These are phyloP conservation scores for Filosporella fistucella DNA, from an alignment of 495 filamentous ascomycete species.

Conservation along the genomic window DNA sequence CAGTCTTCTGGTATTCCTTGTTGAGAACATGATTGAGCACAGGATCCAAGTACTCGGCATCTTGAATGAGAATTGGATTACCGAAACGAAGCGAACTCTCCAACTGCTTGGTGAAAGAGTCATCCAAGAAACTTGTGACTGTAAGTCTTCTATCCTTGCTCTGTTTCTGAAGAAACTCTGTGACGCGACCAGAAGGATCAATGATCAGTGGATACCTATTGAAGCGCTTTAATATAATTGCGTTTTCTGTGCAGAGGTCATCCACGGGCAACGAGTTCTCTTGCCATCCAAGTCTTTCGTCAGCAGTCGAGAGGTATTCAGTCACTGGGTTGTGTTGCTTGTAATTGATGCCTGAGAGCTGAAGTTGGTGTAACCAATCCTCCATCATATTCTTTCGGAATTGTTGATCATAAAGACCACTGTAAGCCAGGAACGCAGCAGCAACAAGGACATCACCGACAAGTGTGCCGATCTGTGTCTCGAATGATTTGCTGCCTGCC, in stretches of 20 bases:
- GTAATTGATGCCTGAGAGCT: slow-evolving; percentile 83
- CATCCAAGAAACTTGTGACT: slow-evolving; percentile 96
- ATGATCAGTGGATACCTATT: slow-evolving; percentile 98
- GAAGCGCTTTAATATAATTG: slow-evolving; percentile 94
- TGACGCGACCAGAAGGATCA: slow-evolving; percentile 90
- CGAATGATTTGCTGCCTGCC: slow-evolving; percentile 93
- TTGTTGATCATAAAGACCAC: slow-evolving; percentile 95
- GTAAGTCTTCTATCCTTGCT: slow-evolving; percentile 91
- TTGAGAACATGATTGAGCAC: slow-evolving; percentile 98
- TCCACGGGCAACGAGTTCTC: slow-evolving; percentile 94
- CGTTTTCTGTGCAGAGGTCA: slow-evolving; percentile 97
- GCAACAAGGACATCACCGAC: slow-evolving; percentile 94
- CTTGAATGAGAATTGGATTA: slow-evolving; percentile 97
- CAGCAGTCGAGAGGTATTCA: slow-evolving; percentile 93
- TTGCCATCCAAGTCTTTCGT: slow-evolving; percentile 93
- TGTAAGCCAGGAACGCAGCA: slow-evolving; percentile 95
- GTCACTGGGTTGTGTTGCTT: slow-evolving; percentile 93
- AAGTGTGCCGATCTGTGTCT: slow-evolving; percentile 93
- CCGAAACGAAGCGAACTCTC: slow-evolving; percentile 96
- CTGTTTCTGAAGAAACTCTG: slow-evolving; percentile 91
- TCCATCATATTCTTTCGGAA: slow-evolving; percentile 97
- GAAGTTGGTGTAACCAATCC: slow-evolving; percentile 91
- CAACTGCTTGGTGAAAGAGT: slow-evolving; percentile 95
- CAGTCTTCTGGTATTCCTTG: slow-evolving; percentile 99
- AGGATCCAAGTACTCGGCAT: slow-evolving; percentile 94